Evolutionary conservation across 441 rosid species (phyloP).

Genomic region (Erodium moschatum): DNA sequence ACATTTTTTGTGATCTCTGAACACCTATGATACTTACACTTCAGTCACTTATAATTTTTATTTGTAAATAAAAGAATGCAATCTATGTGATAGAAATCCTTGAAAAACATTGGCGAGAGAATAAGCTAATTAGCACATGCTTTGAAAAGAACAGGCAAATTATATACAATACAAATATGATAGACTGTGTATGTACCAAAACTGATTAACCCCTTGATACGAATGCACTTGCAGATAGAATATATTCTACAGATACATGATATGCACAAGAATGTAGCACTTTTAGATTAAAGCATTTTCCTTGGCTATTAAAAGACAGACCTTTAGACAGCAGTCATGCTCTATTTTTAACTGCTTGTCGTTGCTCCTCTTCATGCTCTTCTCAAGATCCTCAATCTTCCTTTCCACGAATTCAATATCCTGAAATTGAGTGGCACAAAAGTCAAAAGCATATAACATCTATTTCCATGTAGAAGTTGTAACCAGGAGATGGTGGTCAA

Average conservation of each 20-base stretch:
- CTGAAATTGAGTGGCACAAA: conserved; percentile 23
- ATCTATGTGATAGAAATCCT: no score
- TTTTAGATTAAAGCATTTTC: conserved; percentile 6
- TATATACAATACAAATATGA: no score
- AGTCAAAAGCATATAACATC: no score
- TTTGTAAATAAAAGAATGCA: no score
- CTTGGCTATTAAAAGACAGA: conserved; percentile 24
- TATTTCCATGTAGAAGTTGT: no score
- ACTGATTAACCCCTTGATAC: no score
- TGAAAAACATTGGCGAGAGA: no score
- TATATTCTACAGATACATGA: background rate
- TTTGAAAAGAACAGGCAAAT: no score
- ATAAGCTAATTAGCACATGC: no score
- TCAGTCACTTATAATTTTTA: background rate
- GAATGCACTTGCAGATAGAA: background rate
- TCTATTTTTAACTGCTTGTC: conserved; percentile 87
- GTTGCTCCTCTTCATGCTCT: conserved; percentile 99
- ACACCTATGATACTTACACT: background rate
- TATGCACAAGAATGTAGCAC: conserved; percentile 9
- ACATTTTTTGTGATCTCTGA: background rate
- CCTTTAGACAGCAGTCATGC: conserved; percentile 68
- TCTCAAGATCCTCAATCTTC: conserved; percentile 78
- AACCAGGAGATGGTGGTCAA: no score
- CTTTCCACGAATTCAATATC: conserved; percentile 82
- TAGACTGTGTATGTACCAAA: no score